A percentile compares a stretch with the other conserved stretches of the same genome.
Conservation (phyloP, 306 rosid genomes). For the Ormosia semicastrata region DNA sequence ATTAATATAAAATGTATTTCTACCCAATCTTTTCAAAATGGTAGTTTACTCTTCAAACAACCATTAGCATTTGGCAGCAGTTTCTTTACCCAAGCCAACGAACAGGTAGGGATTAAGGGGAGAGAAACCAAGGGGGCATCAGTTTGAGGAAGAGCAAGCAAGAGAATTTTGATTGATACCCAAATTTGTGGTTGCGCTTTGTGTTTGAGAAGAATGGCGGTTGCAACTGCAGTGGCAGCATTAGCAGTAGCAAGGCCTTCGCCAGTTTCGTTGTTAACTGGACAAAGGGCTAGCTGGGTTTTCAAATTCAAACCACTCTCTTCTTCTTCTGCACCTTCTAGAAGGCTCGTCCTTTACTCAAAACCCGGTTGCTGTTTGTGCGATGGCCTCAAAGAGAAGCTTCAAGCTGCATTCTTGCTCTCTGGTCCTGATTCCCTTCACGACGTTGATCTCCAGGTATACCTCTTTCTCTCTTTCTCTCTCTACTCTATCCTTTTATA, state of each 20-base stretch:
- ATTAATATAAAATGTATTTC: no score
- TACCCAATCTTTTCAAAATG: no score
- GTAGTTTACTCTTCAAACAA: no score
- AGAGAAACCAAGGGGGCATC: no score
- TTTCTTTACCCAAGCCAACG: no score
- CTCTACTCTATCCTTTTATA: neutral
- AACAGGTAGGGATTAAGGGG: no score
- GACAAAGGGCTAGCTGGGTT: conserved; percentile 28
- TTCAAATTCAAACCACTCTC: conserved; percentile 39
- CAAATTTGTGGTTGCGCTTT: neutral
- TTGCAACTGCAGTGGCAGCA: conserved; percentile 34
- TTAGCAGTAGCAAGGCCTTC: conserved; percentile 43
- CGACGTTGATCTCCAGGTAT: conserved; percentile 65
- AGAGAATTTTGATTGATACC: no score
- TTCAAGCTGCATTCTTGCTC: conserved; percentile 69
- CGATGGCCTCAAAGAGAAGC: conserved; percentile 97
- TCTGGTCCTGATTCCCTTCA: conserved; percentile 69
- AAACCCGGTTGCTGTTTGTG: conserved; percentile 98
- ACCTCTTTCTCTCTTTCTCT: neutral
- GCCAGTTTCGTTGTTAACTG: conserved; percentile 21
- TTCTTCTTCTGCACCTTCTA: conserved; percentile 38
- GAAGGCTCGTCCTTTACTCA: conserved; percentile 81
- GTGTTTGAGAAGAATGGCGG: conserved; percentile 33
- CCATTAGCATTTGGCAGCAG: no score
- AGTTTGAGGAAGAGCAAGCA: no score